These are phyloP conservation scores for Macrophomina pseudophaseolina DNA, from an alignment of 2,329 filamentous ascomycete species.

Conservation along the genomic window DNA sequence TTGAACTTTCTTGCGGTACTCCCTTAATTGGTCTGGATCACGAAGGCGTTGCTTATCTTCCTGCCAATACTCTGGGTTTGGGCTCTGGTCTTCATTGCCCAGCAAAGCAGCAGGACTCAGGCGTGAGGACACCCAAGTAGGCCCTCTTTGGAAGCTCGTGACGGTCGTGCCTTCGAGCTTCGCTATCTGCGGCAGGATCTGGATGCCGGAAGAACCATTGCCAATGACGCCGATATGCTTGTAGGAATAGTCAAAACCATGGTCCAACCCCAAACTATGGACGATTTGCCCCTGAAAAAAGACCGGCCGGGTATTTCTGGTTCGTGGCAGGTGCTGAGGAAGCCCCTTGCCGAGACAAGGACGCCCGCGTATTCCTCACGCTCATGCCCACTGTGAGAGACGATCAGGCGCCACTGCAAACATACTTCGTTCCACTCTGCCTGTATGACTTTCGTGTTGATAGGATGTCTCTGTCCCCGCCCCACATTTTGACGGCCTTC, in stretches of 20 bases:
- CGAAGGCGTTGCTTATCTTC: slow-evolving; percentile 50
- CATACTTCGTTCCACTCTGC: slow-evolving; percentile 46
- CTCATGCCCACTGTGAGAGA: slow-evolving; percentile 36
- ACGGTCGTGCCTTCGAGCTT: slow-evolving; percentile 52
- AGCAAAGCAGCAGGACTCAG: slow-evolving; percentile 55
- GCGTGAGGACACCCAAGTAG: slow-evolving; percentile 57
- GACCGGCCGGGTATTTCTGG: slow-evolving; percentile 31
- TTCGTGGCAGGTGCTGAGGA: slow-evolving; percentile 33
- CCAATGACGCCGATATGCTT: neutral
- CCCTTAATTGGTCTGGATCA: slow-evolving; percentile 48
- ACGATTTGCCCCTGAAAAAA: slow-evolving; percentile 33
- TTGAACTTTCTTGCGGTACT: slow-evolving; percentile 54
- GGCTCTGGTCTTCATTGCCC: slow-evolving; percentile 44
- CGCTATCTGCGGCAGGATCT: slow-evolving; percentile 4
- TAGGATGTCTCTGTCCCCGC: slow-evolving; percentile 46
- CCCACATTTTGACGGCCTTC: slow-evolving; percentile 45
- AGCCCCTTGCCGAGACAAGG: slow-evolving; percentile 36
- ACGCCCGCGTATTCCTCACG: slow-evolving; percentile 41
- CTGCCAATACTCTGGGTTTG: slow-evolving; percentile 42
- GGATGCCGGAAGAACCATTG: neutral
- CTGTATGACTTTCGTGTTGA: slow-evolving; percentile 45
- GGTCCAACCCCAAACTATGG: slow-evolving; percentile 39
- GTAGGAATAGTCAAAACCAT: slow-evolving; percentile 43
- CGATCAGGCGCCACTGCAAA: slow-evolving; percentile 45
- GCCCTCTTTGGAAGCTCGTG: slow-evolving; percentile 58